Percentiles rank a stretch among this genome's conserved stretches.
Conservation (phyloP, 305 asterid genomes). For the Nicotiana rustica region DNA sequence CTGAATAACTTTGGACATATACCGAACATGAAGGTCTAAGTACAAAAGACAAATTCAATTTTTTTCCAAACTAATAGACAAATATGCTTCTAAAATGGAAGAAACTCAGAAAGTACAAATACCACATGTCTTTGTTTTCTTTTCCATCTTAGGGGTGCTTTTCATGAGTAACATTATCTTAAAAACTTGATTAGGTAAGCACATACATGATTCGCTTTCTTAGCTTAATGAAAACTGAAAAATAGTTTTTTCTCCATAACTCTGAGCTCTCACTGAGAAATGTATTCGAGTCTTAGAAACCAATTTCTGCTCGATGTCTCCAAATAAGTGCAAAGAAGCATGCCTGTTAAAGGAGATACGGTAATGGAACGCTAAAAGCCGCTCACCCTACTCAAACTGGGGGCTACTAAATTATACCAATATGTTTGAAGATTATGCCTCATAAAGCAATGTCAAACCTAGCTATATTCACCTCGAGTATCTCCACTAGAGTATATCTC, state of each 20-base stretch:
- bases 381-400: conserved; percentile 7
- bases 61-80: conserved; percentile 14
- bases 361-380: neutral
- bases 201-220: conserved; percentile 21
- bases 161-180: neutral
- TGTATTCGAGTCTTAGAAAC: conserved; percentile 16
- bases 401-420: neutral
- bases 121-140: conserved; percentile 16
- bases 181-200: conserved; percentile 5
- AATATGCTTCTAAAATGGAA: conserved; percentile 14
- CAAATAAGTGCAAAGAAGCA: conserved; percentile 5
- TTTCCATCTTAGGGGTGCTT: conserved; percentile 26
- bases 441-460: neutral
- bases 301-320: conserved; percentile 18
- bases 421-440: conserved; percentile 22
- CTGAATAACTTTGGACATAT: conserved; percentile 14
- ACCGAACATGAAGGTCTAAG: neutral
- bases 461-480: neutral
- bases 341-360: conserved; percentile 14
- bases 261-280: neutral
- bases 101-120: neutral
- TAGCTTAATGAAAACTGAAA: conserved; percentile 15
- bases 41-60: neutral
- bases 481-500: neutral
- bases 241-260: neutral